phyloP scores from a whole-genome alignment of 2,329 filamentous ascomycete genomes.

The Biscogniauxia mediterranea region DNA sequence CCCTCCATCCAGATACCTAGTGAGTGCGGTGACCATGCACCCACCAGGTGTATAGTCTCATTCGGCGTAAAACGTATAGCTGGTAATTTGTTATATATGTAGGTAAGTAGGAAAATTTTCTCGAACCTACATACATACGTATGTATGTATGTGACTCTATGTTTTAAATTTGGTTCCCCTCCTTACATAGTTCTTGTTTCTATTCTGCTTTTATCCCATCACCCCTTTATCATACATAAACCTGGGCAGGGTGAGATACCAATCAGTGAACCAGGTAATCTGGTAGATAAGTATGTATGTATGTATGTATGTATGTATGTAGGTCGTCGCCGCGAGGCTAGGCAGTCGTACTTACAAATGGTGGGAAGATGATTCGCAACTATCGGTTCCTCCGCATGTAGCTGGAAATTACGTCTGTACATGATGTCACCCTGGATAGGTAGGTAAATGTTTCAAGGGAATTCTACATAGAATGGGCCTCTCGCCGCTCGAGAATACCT shows the following conservation, averaged over 20 bases:
- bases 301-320: too few relatives aligned
- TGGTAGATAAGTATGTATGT: neutral
- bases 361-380: neutral
- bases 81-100: neutral
- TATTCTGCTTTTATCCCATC: neutral
- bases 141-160: neutral
- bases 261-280: neutral
- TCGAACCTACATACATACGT: neutral
- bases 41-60: neutral
- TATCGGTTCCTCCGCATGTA: neutral
- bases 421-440: neutral
- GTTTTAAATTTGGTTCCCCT: neutral
- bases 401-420: neutral
- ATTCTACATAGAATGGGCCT: neutral
- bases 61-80: too few relatives aligned
- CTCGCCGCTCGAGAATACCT: neutral
- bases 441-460: neutral
- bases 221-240: neutral
- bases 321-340: too few relatives aligned
- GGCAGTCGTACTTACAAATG: neutral
- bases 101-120: neutral
- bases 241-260: neutral
- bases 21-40: neutral
- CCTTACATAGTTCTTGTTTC: neutral
- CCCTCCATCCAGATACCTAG: neutral